phyloP scores from a whole-genome alignment of 2,329 filamentous ascomycete species.

The Epichloe bromicola region DNA sequence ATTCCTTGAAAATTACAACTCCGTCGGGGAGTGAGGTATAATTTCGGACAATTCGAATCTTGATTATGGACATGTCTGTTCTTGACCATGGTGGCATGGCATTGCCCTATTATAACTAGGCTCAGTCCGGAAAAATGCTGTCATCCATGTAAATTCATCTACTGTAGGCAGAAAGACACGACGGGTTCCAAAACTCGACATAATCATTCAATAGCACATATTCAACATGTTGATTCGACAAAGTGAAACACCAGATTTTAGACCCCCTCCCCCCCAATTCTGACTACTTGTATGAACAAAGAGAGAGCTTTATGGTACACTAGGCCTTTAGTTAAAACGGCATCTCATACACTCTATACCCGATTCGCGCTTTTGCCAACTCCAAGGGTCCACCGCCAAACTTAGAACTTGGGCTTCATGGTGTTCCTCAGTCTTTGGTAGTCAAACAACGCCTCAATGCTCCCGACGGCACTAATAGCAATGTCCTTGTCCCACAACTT shows the following conservation, averaged over 20 bases:
- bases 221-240: conserved; percentile 5
- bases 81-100: not conserved
- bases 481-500: conserved; percentile 98
- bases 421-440: conserved; percentile 71
- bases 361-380: conserved; percentile 25
- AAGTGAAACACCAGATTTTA: conserved; percentile 7
- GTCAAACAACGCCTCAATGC: conserved; percentile 74
- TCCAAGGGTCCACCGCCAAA: conserved; percentile 16
- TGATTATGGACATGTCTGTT: not conserved
- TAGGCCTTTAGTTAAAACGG: conserved; percentile 32
- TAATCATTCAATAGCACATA: not conserved
- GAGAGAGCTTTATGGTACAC: conserved; percentile 39
- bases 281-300: conserved; percentile 23
- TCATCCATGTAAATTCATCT: not conserved
- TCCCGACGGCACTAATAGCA: conserved; percentile 83
- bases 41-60: not conserved
- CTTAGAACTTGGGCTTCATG: conserved; percentile 67
- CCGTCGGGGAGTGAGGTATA: not conserved
- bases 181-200: no score
- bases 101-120: not conserved
- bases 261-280: conserved; percentile 4
- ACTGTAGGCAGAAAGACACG: not conserved
- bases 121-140: no score
- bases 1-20: not conserved
- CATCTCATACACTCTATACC: conserved; percentile 46